Evolutionary conservation across 768 basidiomycete species (phyloP).

Genomic region (Amyloporia xantha): DNA sequence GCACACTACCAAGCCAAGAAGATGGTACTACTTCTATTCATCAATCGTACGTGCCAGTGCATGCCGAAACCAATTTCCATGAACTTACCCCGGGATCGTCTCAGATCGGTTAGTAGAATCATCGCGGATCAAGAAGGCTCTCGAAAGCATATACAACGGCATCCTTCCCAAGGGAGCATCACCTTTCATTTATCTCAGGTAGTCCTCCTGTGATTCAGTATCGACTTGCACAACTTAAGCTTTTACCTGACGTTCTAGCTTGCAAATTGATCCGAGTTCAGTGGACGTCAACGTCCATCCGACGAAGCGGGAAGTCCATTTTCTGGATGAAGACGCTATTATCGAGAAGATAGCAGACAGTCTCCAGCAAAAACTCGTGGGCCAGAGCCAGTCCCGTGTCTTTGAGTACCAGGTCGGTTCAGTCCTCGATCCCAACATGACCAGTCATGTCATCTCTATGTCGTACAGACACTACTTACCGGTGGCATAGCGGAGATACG

Average conservation of each 20-base stretch:
- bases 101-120: conserved; percentile 92
- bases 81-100: background rate
- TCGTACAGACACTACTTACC: conserved; percentile 50
- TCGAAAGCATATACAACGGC: conserved; percentile 79
- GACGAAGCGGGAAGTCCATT: conserved; percentile 95
- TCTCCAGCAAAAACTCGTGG: conserved; percentile 59
- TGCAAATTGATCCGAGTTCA: conserved; percentile 77
- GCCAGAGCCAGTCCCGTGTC: conserved; percentile 47
- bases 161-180: conserved; percentile 84
- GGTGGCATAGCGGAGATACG: conserved; percentile 36
- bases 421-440: too few relatives aligned
- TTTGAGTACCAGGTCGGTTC: conserved; percentile 67
- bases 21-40: conserved; percentile 81
- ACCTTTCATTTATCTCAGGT: conserved; percentile 96
- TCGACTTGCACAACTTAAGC: background rate
- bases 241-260: conserved; percentile 32
- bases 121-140: conserved; percentile 72
- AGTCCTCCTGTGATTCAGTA: conserved; percentile 8
- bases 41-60: conserved; percentile 65
- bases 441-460: background rate
- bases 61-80: background rate
- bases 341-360: conserved; percentile 69
- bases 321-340: conserved; percentile 85
- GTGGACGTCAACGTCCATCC: conserved; percentile 98
- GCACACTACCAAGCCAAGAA: conserved; percentile 89